Base-by-base conservation (phyloP, 805 yeast species). In the Komagataella kurtzmanii region DNA sequence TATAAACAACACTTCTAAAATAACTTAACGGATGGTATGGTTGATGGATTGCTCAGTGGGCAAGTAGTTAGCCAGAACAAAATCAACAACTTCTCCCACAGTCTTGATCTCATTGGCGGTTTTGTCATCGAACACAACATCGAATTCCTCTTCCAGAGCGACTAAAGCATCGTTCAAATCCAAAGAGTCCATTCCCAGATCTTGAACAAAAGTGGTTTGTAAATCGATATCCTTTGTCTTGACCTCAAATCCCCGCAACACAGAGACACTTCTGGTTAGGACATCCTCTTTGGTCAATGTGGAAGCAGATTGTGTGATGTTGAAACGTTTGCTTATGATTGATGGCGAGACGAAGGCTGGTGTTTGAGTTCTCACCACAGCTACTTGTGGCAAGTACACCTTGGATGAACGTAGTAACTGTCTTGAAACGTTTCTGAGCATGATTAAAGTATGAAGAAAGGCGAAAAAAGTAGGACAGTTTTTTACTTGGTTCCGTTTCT, bases 91-190 rank as follows among this genome's bases (percentile, higher is more conserved):
- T 66, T 79, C 78, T 58, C 81, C 81, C 53, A 78, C 81, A 44
- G 80, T 72, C 67, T 75, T 75, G 67, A 79, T 78, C 57, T 76
- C 80, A 59, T 79, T 81, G 44, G 83, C 80, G 54, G 77, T 61
- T 50, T 67, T 63, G 56, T 67, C 71, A 43, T 52, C 56, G 49
- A 54, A 54, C 18, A 54, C 54, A 45, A 54, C 51, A 45, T 50
- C 53, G 30, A 51, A 18, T 17, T 21, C 47, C 75, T 90, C 97
- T 75, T 91, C 99, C 63, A 91, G 83, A 53, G 96, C 96, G 68
- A 93, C 96, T 61, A 93, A 77, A 52, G 93, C 90, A 73, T 91
- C 99, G 56, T 91, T 96, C 56, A 93, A 85, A 64, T 91, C 99
- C 58, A 91, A 77, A 7, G 96, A 87, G 69, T 91, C 99, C 65